Conservation (phyloP, 352 stramenopile species). For the Pythium brachiatum region DNA sequence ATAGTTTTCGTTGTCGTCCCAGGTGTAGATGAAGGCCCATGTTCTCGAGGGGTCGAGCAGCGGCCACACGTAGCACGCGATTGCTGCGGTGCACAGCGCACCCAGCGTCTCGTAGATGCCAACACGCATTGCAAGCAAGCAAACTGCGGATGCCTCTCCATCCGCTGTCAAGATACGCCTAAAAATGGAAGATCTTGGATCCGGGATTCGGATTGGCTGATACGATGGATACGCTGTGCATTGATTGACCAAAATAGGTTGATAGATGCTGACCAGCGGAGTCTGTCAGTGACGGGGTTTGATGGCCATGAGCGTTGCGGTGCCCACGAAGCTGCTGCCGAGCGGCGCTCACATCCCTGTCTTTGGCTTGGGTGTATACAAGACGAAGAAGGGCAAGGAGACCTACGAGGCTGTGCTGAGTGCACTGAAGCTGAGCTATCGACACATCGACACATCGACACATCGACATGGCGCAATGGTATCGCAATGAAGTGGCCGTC, state of each 20-base stretch:
- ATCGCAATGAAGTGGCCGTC: conserved; percentile 83
- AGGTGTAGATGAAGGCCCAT: conserved; percentile 53
- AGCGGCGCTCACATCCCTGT: conserved; percentile 39
- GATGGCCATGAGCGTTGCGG: background rate
- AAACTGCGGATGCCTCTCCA: background rate
- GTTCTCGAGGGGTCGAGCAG: conserved; percentile 15
- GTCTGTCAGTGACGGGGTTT: no score
- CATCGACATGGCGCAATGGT: conserved; percentile 68
- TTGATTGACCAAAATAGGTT: conserved; percentile 3
- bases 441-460: conserved; percentile 91
- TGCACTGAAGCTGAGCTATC: conserved; percentile 67
- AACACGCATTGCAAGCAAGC: background rate
- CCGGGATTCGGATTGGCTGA: conserved; percentile 11
- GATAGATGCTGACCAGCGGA: background rate
- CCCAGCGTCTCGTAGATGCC: background rate
- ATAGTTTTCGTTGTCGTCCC: conserved; percentile 66
- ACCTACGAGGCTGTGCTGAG: conserved; percentile 44
- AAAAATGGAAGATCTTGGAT: conserved; percentile 20
- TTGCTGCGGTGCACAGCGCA: conserved; percentile 1
- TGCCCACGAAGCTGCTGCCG: conserved; percentile 28
- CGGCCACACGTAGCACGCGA: conserved; percentile 17
- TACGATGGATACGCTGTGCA: background rate
- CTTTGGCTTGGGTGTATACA: conserved; percentile 46
- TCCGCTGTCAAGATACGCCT: conserved; percentile 13
- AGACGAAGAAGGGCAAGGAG: conserved; percentile 33